A percentile compares a stretch with the other conserved stretches of the same genome.
Conservation (phyloP, 345 rosid species). For the Diplotaxis tenuifolia region DNA sequence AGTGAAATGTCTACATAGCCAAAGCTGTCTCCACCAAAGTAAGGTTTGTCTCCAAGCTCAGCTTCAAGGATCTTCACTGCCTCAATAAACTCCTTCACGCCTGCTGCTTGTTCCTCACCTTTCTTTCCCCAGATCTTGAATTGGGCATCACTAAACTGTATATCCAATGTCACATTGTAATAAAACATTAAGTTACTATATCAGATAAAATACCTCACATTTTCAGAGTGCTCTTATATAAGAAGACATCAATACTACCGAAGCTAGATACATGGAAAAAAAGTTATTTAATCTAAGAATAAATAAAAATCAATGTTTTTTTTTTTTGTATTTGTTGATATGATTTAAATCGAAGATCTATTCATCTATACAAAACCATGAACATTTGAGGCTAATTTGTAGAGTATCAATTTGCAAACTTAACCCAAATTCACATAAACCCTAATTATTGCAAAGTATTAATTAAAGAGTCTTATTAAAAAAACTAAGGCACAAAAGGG, state of each 20-base stretch:
- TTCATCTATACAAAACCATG: too few species aligned
- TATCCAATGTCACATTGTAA: neutral
- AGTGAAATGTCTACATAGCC: slow-evolving; percentile 29
- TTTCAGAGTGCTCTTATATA: neutral
- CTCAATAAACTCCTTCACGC: slow-evolving; percentile 22
- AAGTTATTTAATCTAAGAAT: too few species aligned
- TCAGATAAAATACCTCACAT: neutral
- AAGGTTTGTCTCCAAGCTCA: slow-evolving; percentile 33
- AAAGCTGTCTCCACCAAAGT: slow-evolving; percentile 30
- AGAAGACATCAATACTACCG: neutral
- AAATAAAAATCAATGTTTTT: too few species aligned
- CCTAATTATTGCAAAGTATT: neutral
- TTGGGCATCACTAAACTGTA: neutral
- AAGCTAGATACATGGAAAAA: too few species aligned
- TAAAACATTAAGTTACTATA: neutral
- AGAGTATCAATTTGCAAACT: too few species aligned
- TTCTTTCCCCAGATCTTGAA: slow-evolving; percentile 22
- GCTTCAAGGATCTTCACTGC: slow-evolving; percentile 25
- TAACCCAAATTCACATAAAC: neutral
- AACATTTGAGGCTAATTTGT: too few species aligned
- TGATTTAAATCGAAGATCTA: too few species aligned
- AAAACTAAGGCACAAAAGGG: too few species aligned
- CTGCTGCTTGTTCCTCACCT: slow-evolving; percentile 31
- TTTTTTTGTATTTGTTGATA: too few species aligned
- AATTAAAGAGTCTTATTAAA: too few species aligned